Conservation (phyloP, 1,139 yeast species). For the Pichia sp. region DNA sequence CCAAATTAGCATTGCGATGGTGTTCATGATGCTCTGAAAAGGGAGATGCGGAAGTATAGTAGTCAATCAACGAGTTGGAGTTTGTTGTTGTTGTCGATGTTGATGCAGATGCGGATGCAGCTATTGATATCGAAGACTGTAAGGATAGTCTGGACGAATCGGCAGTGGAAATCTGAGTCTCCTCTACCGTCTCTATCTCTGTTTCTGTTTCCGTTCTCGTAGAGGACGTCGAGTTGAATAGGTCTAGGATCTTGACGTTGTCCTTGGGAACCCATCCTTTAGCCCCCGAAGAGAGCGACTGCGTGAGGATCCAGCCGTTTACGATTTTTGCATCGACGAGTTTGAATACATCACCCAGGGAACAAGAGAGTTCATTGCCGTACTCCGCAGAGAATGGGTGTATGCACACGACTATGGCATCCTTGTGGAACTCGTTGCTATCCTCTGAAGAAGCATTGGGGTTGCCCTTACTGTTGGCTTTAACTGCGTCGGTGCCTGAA, state of each 20-base stretch:
- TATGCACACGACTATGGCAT: constrained; percentile 26
- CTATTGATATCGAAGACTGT: no score
- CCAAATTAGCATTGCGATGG: no score
- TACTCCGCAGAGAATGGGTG: constrained; percentile 46
- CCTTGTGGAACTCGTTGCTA: not conserved
- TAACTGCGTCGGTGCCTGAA: no score
- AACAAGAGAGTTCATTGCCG: constrained; percentile 46
- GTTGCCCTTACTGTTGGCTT: no score
- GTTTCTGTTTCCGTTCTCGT: not conserved
- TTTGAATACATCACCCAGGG: constrained; percentile 50
- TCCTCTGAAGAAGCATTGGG: not conserved
- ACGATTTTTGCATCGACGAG: constrained; percentile 33
- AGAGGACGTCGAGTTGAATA: constrained; percentile 3
- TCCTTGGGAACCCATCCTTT: constrained; percentile 56
- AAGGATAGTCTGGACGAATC: no score
- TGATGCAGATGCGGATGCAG: no score
- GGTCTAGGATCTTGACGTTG: constrained; percentile 42
- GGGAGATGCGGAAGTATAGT: no score
- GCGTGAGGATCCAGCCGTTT: constrained; percentile 56
- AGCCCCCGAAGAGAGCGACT: constrained; percentile 51
- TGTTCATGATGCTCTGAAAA: no score
- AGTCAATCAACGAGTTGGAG: no score
- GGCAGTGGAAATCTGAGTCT: no score
- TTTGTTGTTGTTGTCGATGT: no score
- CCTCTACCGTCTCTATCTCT: not conserved